A percentile compares a stretch with the other conserved stretches of the same genome.
Conservation (phyloP, 2,329 filamentous ascomycete species). For the Dothistroma septosporum region DNA sequence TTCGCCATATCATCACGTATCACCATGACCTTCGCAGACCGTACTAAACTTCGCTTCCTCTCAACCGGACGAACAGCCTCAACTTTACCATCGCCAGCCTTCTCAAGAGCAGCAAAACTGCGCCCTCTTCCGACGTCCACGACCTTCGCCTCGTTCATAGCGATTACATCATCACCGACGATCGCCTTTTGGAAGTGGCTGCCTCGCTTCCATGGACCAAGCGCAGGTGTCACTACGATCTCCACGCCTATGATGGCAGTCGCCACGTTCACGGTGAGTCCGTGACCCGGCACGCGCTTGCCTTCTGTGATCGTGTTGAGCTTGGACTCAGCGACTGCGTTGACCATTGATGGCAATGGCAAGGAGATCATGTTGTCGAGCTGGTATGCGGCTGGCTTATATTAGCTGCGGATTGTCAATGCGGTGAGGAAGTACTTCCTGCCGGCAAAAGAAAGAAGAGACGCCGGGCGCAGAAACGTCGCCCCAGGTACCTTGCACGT, state of each 20-base stretch:
- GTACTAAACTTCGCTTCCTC: background rate
- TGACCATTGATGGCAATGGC: constrained; percentile 71
- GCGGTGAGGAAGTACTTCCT: constrained; percentile 23
- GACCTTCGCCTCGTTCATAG: constrained; percentile 13
- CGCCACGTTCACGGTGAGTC: constrained; percentile 69
- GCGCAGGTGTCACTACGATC: constrained; percentile 62
- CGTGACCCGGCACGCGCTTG: constrained; percentile 62
- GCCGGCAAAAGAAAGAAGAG: constrained; percentile 66
- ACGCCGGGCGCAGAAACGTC: constrained; percentile 66
- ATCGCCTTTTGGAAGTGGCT: constrained; percentile 62
- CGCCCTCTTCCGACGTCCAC: constrained; percentile 15
- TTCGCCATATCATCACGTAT: background rate
- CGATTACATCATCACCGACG: constrained; percentile 20
- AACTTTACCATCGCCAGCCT: constrained; percentile 5
- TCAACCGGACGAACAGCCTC: constrained; percentile 11
- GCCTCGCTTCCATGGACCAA: constrained; percentile 72
- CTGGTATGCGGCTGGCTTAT: constrained; percentile 58
- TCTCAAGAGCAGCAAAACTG: constrained; percentile 7
- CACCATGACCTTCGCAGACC: background rate
- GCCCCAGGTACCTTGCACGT: constrained; percentile 59
- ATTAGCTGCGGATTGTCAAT: background rate
- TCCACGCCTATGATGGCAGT: constrained; percentile 71
- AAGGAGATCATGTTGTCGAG: constrained; percentile 71
- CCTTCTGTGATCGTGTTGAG: constrained; percentile 52
- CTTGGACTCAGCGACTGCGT: constrained; percentile 63